phyloP scores from a whole-genome alignment of 2,329 filamentous ascomycete species.

The Fusarium duplospermum region DNA sequence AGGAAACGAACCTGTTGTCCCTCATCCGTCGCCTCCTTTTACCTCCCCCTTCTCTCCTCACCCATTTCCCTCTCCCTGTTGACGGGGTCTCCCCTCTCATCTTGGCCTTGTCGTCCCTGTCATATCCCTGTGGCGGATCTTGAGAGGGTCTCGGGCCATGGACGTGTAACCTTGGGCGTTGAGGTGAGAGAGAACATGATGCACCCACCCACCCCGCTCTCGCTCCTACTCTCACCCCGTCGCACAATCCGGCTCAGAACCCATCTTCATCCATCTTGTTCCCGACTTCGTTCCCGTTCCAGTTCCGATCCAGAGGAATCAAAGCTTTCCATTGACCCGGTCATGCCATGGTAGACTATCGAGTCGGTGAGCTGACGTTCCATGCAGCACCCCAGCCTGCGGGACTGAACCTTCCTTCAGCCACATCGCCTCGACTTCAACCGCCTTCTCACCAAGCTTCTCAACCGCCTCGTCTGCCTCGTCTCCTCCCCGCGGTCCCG shows the following conservation, averaged over 20 bases:
- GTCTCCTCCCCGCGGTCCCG: conserved; percentile 26
- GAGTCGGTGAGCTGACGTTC: conserved; percentile 45
- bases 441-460: conserved; percentile 17
- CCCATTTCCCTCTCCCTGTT: background rate
- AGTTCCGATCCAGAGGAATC: conserved; percentile 23
- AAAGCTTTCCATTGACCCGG: conserved; percentile 29
- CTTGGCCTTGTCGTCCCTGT: conserved; percentile 15
- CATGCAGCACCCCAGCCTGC: conserved; percentile 41
- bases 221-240: conserved; percentile 33
- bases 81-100: background rate
- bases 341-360: conserved; percentile 44
- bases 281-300: conserved; percentile 24
- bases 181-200: conserved; percentile 42
- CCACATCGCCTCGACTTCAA: conserved; percentile 24
- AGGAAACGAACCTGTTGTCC: conserved; percentile 32
- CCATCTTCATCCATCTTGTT: conserved; percentile 30
- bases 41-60: conserved; percentile 1
- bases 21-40: conserved; percentile 6
- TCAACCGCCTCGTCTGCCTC: conserved; percentile 27
- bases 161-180: conserved; percentile 28
- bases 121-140: conserved; percentile 31
- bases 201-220: conserved; percentile 37
- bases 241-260: conserved; percentile 24
- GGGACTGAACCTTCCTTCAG: conserved; percentile 29
- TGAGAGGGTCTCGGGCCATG: conserved; percentile 32